Percentiles rank a stretch among this genome's conserved stretches.
Conservation (phyloP, 306 rosid species). For the Pachyrhizus erosus region DNA sequence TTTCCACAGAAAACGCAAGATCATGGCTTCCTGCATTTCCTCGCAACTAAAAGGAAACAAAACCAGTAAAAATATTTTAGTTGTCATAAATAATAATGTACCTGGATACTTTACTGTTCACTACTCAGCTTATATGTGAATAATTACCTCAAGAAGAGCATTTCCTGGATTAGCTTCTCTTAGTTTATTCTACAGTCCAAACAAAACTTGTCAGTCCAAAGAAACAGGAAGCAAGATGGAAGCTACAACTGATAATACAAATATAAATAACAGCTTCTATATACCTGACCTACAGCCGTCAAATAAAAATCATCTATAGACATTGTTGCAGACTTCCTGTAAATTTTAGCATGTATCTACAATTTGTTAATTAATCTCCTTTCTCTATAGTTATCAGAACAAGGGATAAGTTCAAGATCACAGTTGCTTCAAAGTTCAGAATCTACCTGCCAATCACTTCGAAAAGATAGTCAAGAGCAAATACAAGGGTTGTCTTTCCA, state of each 20-base stretch:
- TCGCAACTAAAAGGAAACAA: constrained; percentile 58
- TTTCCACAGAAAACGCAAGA: constrained; percentile 78
- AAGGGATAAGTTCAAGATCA: constrained; percentile 34
- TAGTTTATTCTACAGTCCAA: constrained; percentile 68
- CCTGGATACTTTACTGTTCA: constrained; percentile 6
- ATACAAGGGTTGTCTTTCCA: constrained; percentile 96
- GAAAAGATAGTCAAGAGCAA: constrained; percentile 91
- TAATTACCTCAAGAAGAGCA: constrained; percentile 86
- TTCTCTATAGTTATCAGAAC: constrained; percentile 7
- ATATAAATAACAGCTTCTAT: constrained; percentile 29
- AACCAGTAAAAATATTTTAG: constrained; percentile 23
- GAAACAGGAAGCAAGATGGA: constrained; percentile 24
- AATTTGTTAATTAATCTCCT: constrained; percentile 26
- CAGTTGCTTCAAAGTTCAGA: constrained; percentile 15
- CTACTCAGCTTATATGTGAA: constrained; percentile 5
- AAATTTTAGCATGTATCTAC: constrained; percentile 43
- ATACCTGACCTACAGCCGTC: constrained; percentile 88
- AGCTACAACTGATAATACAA: not conserved
- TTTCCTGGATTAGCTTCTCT: constrained; percentile 80
- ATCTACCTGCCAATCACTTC: constrained; percentile 60
- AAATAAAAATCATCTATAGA: constrained; percentile 94
- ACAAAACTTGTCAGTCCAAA: constrained; percentile 41
- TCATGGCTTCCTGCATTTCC: constrained; percentile 99
- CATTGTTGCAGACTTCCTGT: constrained; percentile 87
- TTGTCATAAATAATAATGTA: not conserved